Percentiles rank a stretch among this genome's conserved stretches.
Evolutionary conservation across 768 basidiomycete genomes (phyloP).

Genomic region (Crassisporium funariophilum): DNA sequence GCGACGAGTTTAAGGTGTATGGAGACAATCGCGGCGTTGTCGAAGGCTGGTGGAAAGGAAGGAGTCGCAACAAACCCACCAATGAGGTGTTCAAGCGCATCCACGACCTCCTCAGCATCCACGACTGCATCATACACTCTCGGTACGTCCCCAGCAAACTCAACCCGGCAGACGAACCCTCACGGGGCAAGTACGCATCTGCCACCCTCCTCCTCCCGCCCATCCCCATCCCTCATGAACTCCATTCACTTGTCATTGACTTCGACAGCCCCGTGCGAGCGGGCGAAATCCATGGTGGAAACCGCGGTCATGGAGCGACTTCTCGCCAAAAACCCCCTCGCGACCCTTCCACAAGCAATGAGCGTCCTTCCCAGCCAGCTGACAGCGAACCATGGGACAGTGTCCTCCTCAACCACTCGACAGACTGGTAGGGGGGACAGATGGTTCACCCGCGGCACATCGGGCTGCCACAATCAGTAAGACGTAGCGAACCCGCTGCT

Average conservation of each 20-base stretch:
- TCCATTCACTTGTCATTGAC: conserved; percentile 28
- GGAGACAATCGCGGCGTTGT: conserved; percentile 45
- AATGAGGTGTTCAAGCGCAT: conserved; percentile 32
- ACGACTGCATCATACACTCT: conserved; percentile 21
- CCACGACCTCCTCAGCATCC: conserved; percentile 8
- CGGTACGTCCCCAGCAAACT: conserved; percentile 31
- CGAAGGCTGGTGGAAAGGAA: conserved; percentile 42
- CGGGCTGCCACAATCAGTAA: not conserved
- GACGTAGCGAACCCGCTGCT: not conserved
- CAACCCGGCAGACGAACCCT: conserved; percentile 41
- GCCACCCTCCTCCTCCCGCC: conserved; percentile 26
- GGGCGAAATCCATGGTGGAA: conserved; percentile 7
- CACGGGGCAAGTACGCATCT: conserved; percentile 29
- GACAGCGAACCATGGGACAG: no score
- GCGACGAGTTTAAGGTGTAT: conserved; percentile 23
- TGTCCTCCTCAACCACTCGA: no score
- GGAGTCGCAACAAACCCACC: conserved; percentile 32
- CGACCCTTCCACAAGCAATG: not conserved
- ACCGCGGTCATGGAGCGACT: not conserved
- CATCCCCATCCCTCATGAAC: conserved; percentile 24
- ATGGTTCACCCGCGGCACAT: not conserved
- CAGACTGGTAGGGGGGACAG: not conserved
- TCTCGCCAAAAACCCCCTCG: not conserved
- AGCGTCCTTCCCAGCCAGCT: no score
- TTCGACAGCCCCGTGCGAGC: conserved; percentile 13